Base-by-base conservation (phyloP, 768 basidiomycete genomes). In the Boletellus ananas region DNA sequence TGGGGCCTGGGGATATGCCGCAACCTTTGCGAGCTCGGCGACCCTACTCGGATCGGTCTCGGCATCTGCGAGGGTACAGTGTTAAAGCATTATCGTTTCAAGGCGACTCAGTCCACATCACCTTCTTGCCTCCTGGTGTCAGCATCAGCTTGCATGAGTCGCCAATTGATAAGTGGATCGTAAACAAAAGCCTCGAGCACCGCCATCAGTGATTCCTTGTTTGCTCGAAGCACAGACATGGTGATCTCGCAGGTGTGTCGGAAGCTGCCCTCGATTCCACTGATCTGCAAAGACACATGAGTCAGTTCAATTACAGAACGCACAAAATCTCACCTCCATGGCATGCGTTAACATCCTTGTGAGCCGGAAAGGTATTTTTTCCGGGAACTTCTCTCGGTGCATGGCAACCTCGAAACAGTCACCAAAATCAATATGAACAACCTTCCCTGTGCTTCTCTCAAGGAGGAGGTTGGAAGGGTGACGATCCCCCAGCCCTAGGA, bases 391-490 rank as follows among this genome's bases (percentile, higher is more conserved):
- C 69, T 96, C 94, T 61, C 94, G 87, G 59, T 90, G 88, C 89
- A 95, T 95, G 17, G 94, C 94, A 37, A 96, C 87, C 70, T 98
- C 94, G 69, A 97, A 99, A 64, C 96, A 99, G 66, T 99, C 96
- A 44, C 96, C 96, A 57, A 92, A 94, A 66, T 94, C 94, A 55
- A 94, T 96, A 62, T 99, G 96, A 34, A 98, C 91, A 31, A 98
- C 87, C 68, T 94, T 92, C 31, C 95, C 95, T 2, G 89, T 92
- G 54, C 82, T 84, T 54, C 93, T 85, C 65, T 94, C 91, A 21
- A 99, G 78, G 60, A 99, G 78, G 41, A 98, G 64, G 73, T 99
- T 99, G 55, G 91, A 94, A 27, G 95, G 95, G 66, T 99, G 95
- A 13, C 95, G 85, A 70, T 99, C 95, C n/a, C 95, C 95, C 11